A percentile compares a stretch with the other conserved stretches of the same genome.
Conservation (phyloP, 331 rosid species). For the Malus hybrid region DNA sequence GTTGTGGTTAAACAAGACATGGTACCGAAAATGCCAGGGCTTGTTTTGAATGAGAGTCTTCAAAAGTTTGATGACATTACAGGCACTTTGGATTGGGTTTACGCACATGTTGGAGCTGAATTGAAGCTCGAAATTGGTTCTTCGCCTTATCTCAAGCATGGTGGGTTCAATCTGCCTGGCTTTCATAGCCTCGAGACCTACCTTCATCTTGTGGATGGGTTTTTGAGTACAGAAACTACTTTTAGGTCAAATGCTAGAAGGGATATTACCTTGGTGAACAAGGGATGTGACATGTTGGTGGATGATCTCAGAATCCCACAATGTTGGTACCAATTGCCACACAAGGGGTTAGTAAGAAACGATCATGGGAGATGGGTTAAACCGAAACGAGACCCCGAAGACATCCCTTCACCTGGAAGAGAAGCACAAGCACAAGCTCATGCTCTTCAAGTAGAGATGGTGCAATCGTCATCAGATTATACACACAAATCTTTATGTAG, state of each 20-base stretch:
- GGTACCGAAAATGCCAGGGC: too few relatives aligned
- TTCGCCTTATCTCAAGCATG: slow-evolving; percentile 50
- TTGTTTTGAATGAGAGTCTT: too few relatives aligned
- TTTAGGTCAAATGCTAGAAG: slow-evolving; percentile 50
- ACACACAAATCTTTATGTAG: slow-evolving; percentile 8
- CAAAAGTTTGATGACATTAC: slow-evolving; percentile 30
- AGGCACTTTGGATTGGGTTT: slow-evolving; percentile 45
- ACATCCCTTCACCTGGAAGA: slow-evolving; percentile 38
- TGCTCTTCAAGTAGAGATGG: slow-evolving; percentile 13
- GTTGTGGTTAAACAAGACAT: too few relatives aligned
- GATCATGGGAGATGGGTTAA: background rate
- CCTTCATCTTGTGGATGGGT: slow-evolving; percentile 69
- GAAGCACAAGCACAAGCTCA: slow-evolving; percentile 6
- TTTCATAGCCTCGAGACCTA: slow-evolving; percentile 60
- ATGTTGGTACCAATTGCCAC: slow-evolving; percentile 58
- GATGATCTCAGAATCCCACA: slow-evolving; percentile 52
- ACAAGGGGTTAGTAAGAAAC: slow-evolving; percentile 54
- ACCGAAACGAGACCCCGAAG: slow-evolving; percentile 21
- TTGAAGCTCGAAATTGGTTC: slow-evolving; percentile 41
- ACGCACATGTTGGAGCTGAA: slow-evolving; percentile 49
- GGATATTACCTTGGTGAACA: slow-evolving; percentile 62
- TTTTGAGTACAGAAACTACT: background rate
- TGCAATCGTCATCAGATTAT: slow-evolving; percentile 5
- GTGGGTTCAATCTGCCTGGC: slow-evolving; percentile 33
- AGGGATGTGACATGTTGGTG: slow-evolving; percentile 51